These are phyloP conservation scores for Pseudonitzschia multiseries DNA, from an alignment of 108 stramenopile species.

Conservation along the genomic window DNA sequence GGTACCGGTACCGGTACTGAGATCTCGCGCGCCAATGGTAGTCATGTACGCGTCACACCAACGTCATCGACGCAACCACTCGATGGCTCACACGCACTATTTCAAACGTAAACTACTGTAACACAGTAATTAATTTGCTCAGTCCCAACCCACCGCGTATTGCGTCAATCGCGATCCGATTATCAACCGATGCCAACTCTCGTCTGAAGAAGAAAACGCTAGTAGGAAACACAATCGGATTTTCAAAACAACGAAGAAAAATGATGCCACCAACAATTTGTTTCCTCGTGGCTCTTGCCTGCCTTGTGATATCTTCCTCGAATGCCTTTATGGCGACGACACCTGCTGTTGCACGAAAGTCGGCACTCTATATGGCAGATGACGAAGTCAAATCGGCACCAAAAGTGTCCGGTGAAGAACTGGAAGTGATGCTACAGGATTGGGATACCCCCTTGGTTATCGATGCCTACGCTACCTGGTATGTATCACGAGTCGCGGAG, in stretches of 20 bases:
- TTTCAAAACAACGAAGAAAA: neutral
- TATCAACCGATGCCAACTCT: too few relatives aligned
- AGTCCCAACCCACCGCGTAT: neutral
- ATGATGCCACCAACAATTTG: neutral
- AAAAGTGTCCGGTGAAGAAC: constrained; percentile 66
- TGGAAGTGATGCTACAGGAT: constrained; percentile 75
- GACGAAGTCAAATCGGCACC: constrained; percentile 16
- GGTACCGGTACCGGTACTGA: neutral
- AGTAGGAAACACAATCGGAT: too few relatives aligned
- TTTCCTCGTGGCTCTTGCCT: neutral
- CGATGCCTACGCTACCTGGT: constrained; percentile 88
- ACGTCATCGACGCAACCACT: neutral
- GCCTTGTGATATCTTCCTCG: neutral
- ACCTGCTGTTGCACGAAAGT: neutral
- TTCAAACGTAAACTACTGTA: too few relatives aligned
- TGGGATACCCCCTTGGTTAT: constrained; percentile 76
- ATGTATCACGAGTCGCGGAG: constrained; percentile 14
- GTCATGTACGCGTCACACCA: neutral
- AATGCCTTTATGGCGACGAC: neutral
- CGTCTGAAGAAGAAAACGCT: too few relatives aligned
- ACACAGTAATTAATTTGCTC: too few relatives aligned
- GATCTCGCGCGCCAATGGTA: neutral
- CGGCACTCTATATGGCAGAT: neutral
- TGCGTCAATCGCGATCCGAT: neutral
- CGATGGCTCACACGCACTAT: neutral